Base-by-base conservation (phyloP, 2,329 filamentous ascomycete species). In the Huntiella bhutanensis region DNA sequence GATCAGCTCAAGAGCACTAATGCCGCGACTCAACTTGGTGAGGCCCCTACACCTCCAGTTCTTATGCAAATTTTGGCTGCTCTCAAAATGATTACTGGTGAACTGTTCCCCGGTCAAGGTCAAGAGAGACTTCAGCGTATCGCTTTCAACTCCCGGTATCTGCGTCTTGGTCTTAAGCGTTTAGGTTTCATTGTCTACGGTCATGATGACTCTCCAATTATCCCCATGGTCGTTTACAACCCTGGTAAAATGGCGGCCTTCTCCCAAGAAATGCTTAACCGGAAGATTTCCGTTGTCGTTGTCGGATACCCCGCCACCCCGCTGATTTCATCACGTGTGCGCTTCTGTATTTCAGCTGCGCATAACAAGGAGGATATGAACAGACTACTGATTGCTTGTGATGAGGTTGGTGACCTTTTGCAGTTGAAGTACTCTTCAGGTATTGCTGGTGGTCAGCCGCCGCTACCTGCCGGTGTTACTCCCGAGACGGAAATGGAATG, bases 321-420 rank as follows among this genome's bases (percentile, higher is more conserved):
- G 1, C 73, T 98, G 40, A 92, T 96, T 55, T 92, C 83, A 51
- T 95, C 88, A 15, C 82, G 91, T 52, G 91, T 85, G 43, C 82
- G 91, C 41, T 95, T 98, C 74, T 98, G 91, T 60, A 77, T 98
- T 45, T 94, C 86, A 3, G 79, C 91, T 2, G 85, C 91, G 1
- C 91, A 98, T 68, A 98, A 92, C 64, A 98, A 98, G 68, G 91
- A 98, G 43, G 91, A 98, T 60, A 73, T 98, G 56, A 91, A 98
- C 61, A 78, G 88, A 42, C 67, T 98, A 49, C 68, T 98, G 43
- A 71, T 76, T 4, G 91, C 91, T 12, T 96, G 88, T 57, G 85
- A 96, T 58, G 83, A 96, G 62, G 77, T 95, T 48, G 87, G 88
- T 48, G 84, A 94, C 53, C 73, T 93, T 16, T 67, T 98, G 47